Conservation (phyloP, 495 filamentous ascomycete genomes). For the Arthonia radiata region DNA sequence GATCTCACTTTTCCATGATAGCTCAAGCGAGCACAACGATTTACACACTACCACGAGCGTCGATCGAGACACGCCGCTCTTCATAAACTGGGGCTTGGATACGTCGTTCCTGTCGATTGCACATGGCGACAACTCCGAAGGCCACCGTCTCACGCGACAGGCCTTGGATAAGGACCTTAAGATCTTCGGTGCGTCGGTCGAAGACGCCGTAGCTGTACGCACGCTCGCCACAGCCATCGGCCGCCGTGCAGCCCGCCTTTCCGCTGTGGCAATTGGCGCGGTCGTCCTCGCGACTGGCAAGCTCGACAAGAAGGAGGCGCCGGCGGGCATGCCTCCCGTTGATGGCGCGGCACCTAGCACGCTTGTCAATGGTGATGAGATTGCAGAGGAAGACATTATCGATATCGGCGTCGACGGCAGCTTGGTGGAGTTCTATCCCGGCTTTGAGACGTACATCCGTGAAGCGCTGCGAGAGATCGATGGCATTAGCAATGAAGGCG, state of each 20-base stretch:
- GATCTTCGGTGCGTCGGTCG: conserved; percentile 39
- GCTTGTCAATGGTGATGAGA: conserved; percentile 3
- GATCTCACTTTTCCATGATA: conserved; percentile 42
- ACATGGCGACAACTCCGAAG: conserved; percentile 42
- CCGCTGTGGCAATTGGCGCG: conserved; percentile 64
- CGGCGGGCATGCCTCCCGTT: conserved; percentile 6
- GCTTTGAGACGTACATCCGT: conserved; percentile 55
- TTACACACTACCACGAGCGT: conserved; percentile 41
- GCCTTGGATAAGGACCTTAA: conserved; percentile 52
- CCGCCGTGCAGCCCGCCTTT: conserved; percentile 67
- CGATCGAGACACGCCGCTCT: conserved; percentile 35
- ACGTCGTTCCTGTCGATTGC: conserved; percentile 64
- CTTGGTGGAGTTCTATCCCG: conserved; percentile 78
- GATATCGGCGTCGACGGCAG: conserved; percentile 82
- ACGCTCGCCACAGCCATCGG: conserved; percentile 59
- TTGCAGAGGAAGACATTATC: conserved; percentile 31
- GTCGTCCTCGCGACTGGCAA: conserved; percentile 52
- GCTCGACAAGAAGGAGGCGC: conserved; percentile 23
- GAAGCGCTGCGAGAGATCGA: conserved; percentile 47
- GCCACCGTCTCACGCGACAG: conserved; percentile 39
- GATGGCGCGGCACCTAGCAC: conserved; percentile 9
- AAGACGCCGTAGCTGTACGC: conserved; percentile 68
- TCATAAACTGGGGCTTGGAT: conserved; percentile 69
- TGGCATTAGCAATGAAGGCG: conserved; percentile 44
- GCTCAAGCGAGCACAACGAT: conserved; percentile 36